Evolutionary conservation across 306 rosid species (phyloP), one percentile per base, ranked within the genome.

Genomic region (Vachellia collinsii): DNA sequence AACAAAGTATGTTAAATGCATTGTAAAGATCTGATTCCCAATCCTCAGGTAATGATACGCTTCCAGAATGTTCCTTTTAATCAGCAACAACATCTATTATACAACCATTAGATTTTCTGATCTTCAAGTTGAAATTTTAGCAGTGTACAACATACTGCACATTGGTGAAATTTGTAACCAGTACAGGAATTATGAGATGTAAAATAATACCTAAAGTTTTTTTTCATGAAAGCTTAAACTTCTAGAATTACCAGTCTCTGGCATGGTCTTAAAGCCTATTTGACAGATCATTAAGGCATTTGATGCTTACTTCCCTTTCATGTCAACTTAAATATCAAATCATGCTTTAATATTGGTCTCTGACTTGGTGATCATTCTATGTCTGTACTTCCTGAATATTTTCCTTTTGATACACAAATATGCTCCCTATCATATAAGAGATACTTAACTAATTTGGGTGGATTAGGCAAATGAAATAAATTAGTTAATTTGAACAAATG

Each of bases 1-100:
- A 85, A 22, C 62, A 58, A 36, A 5, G 73, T 71, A n/a, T 38
- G 71, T 39, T 6, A 61, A 42, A 71, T 46, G 42, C 66, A 79
- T 12, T 20, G 59, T n/a, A 80, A 58, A 75, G 59, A 73, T 37
- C 39, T 8, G 43, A 8, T 53, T 63, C 22, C 17, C 68, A 51
- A 17, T 51, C 58, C 9, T 16, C 58, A 5, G 3, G 58, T 53
- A 53, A 53, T 10, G 2, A 6, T 5, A 17, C 23, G 59, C 59
- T 53, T 53, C 59, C 10, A 0, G 8, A 19, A 53, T 17, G 59
- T 19, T 53, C 20, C 1, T 53, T 53, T 53, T 53, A 53, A 19
- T 53, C 59, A 19, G 25, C 23, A 53, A 19, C 10, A 53, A 54
- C 8, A 20, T 10, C 25, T 20, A n/a, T 54, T 54, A 20, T 7